phyloP scores from a whole-genome alignment of 2,329 filamentous ascomycete genomes.

The Capronia coronata region DNA sequence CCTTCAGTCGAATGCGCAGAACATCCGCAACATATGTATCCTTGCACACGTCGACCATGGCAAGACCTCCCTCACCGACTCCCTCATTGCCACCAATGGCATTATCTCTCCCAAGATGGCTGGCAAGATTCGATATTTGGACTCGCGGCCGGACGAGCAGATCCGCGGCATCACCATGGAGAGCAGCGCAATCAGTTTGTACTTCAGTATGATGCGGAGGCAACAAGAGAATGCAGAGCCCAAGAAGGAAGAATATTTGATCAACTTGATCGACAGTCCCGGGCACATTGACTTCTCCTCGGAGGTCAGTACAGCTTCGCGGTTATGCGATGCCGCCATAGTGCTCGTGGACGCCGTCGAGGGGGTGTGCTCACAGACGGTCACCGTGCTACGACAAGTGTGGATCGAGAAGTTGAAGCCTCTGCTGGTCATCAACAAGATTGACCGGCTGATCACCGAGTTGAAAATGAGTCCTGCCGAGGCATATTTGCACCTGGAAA shows the following conservation, averaged over 20 bases:
- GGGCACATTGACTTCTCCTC: slow-evolving; percentile 99
- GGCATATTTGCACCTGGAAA: slow-evolving; percentile 81
- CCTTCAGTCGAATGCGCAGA: slow-evolving; percentile 79
- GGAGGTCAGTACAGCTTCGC: slow-evolving; percentile 91
- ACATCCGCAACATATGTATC: slow-evolving; percentile 96
- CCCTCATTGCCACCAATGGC: slow-evolving; percentile 94
- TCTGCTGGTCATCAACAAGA: slow-evolving; percentile 94
- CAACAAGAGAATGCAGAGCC: slow-evolving; percentile 56
- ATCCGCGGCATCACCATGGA: slow-evolving; percentile 99
- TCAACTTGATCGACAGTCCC: slow-evolving; percentile 96
- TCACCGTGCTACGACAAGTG: slow-evolving; percentile 88
- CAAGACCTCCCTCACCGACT: slow-evolving; percentile 94
- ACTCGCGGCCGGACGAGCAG: slow-evolving; percentile 94
- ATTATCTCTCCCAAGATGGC: slow-evolving; percentile 98
- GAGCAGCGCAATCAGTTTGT: slow-evolving; percentile 93
- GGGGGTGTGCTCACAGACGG: slow-evolving; percentile 96
- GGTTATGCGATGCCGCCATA: slow-evolving; percentile 88
- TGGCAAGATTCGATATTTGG: slow-evolving; percentile 94
- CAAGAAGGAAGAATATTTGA: slow-evolving; percentile 78
- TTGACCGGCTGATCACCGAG: slow-evolving; percentile 90
- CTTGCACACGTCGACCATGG: slow-evolving; percentile 96
- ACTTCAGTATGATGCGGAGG: slow-evolving; percentile 83
- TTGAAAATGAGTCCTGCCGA: slow-evolving; percentile 87
- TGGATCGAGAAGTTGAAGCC: slow-evolving; percentile 96
- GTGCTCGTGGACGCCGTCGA: slow-evolving; percentile 95